These are phyloP conservation scores for Berkeleyomyces rouxiae DNA, from an alignment of 2,329 filamentous ascomycete genomes.

Conservation along the genomic window DNA sequence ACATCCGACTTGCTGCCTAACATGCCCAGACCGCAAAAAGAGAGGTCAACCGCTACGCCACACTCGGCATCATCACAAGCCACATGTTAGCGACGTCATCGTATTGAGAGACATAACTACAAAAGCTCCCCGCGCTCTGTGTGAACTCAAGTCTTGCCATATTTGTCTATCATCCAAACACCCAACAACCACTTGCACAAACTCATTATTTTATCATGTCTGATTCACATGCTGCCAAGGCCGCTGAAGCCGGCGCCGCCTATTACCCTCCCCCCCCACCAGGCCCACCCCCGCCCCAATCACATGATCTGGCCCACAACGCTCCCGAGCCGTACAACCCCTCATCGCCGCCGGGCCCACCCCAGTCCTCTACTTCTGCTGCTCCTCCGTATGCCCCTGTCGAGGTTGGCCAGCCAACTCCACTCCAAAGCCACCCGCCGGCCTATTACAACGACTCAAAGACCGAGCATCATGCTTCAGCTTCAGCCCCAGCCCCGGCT, in stretches of 20 bases:
- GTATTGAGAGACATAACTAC: background rate
- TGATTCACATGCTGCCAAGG: slow-evolving; percentile 1
- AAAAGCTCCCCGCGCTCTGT: background rate
- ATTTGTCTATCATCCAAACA: background rate
- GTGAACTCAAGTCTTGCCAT: background rate
- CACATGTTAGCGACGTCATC: background rate
- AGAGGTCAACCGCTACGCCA: background rate
- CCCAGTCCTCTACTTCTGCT: background rate
- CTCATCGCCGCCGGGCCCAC: background rate
- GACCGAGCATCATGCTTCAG: background rate
- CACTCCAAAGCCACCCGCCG: background rate
- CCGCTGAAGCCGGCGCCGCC: slow-evolving; percentile 7
- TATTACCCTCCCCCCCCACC: slow-evolving; percentile 14
- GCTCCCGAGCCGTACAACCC: slow-evolving; percentile 11
- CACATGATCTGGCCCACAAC: slow-evolving; percentile 1
- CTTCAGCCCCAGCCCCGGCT: background rate
- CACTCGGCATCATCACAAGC: background rate
- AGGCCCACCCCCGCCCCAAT: slow-evolving; percentile 6
- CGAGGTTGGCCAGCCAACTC: slow-evolving; percentile 1
- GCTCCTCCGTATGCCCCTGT: slow-evolving; percentile 4
- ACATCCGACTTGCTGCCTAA: background rate
- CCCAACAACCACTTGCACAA: background rate
- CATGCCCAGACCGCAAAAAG: background rate
- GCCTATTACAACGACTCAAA: background rate
- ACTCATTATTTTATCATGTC: slow-evolving; percentile 2